Percentiles rank a stretch among this genome's conserved stretches.
These are phyloP conservation scores for Conticribra weissflogii DNA, from an alignment of 108 stramenopile genomes.

Conservation along the genomic window DNA sequence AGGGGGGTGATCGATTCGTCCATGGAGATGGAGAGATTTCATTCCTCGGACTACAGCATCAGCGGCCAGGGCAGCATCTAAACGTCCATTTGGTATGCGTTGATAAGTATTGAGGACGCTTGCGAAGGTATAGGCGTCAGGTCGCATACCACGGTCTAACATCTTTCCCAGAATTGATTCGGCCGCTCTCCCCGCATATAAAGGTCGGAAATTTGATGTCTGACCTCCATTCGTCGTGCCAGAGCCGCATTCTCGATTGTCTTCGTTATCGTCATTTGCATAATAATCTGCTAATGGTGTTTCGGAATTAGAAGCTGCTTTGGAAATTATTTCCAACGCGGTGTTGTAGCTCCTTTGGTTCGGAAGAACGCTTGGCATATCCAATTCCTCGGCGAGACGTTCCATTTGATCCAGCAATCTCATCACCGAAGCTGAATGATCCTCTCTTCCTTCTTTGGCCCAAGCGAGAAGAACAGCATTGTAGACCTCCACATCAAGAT, in stretches of 20 bases:
- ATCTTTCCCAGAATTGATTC: conserved; percentile 46
- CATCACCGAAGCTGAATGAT: conserved; percentile 48
- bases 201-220: conserved; percentile 19
- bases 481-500: conserved; percentile 55
- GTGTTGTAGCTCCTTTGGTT: conserved; percentile 49
- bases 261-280: conserved; percentile 2
- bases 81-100: conserved; percentile 42
- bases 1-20: conserved; percentile 54
- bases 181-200: conserved; percentile 45
- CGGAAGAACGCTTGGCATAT: conserved; percentile 55
- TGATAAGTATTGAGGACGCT: conserved; percentile 62
- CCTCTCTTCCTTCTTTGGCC: conserved; percentile 26
- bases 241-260: background rate
- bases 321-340: conserved; percentile 44
- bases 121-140: conserved; percentile 65
- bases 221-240: background rate
- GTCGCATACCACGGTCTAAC: conserved; percentile 36
- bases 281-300: conserved; percentile 40
- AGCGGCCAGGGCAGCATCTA: conserved; percentile 61
- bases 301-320: conserved; percentile 35
- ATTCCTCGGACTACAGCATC: conserved; percentile 67
- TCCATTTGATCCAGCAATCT: conserved; percentile 68
- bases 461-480: conserved; percentile 37
- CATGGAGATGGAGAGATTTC: conserved; percentile 58
- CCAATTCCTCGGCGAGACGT: conserved; percentile 49